Percentiles rank a stretch among this genome's conserved stretches.
phyloP scores from a whole-genome alignment of 2,329 filamentous ascomycete genomes.

The Endoconidiophora laricicola region DNA sequence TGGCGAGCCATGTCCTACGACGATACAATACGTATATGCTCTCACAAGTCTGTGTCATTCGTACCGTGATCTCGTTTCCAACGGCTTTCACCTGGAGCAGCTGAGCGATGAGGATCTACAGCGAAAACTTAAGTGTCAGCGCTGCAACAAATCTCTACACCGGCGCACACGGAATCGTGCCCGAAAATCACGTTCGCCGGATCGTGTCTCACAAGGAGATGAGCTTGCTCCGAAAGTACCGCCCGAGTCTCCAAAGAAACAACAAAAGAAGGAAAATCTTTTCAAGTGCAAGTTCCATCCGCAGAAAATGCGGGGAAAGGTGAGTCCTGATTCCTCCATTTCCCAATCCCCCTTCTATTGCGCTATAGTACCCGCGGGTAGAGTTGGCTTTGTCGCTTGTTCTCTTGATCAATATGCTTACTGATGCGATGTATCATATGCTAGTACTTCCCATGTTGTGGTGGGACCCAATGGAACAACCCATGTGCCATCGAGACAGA shows the following conservation, averaged over 20 bases:
- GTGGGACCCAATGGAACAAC: conserved; percentile 14
- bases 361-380: too few species aligned
- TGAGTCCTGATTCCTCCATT: conserved; percentile 10
- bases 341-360: not conserved
- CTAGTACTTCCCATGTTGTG: conserved; percentile 20
- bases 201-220: not conserved
- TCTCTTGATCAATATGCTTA: too few species aligned
- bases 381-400: too few species aligned
- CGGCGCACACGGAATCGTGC: not conserved
- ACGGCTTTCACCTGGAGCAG: conserved; percentile 13
- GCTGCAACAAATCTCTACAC: conserved; percentile 15
- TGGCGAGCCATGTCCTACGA: not conserved
- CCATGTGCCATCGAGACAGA: conserved; percentile 17
- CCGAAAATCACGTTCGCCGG: not conserved
- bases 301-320: conserved; percentile 18
- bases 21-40: too few species aligned
- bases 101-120: conserved; percentile 17
- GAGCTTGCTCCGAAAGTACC: not conserved
- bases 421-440: too few species aligned
- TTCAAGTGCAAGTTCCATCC: conserved; percentile 15
- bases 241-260: not conserved
- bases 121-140: conserved; percentile 19
- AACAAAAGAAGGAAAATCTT: conserved; percentile 3
- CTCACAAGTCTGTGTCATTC: conserved; percentile 1
- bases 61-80: not conserved